Base-by-base conservation (phyloP, 164 flowering plant genomes). In the Tinospora cordifolia region DNA sequence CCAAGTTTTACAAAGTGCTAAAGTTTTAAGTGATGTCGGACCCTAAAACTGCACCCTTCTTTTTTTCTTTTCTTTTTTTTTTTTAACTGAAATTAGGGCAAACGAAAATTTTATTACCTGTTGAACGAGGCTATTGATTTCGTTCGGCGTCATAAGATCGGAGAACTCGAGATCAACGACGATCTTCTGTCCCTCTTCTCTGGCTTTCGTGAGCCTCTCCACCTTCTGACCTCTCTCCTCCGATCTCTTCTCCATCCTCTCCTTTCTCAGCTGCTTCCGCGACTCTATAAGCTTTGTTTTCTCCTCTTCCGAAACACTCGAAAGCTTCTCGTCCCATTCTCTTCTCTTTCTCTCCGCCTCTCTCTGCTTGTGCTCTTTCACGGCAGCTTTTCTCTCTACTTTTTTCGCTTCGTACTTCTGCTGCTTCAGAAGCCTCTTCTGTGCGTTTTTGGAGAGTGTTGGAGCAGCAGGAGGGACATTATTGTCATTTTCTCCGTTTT, bases 161-260 rank as follows among this genome's bases (percentile, higher is more conserved):
- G 93, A 49, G 70, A 94, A 92, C 30, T 94, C 95, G 65, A 94
- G 89, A 75, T 94, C 98, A 60, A 94, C 65, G 47, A 94, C 88
- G 15, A 94, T 75, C 39, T 88, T 92, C 77, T 90, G 98, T 8
- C 98, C 98, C 13, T 21, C n/a, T 57, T 75, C 80, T 72, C 78
- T 83, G 19, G 91, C 97, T 58, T 59, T 62, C 3, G 21, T 82
- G 22, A 94, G 75, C 72, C 87, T 79, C 81, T 84, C 79, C 9
- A 81, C 60, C 82, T 87, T 94, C 77, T 65, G 62, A 41, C 66
- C 88, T 51, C 75, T 84, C 74, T 92, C 97, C 73, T 84, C 87
- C 0, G 87, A 72, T 77, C 89, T 76, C 78, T 85, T 65, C 80
- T 80, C 95, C 91, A 94, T 92, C 63, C 97, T 84, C 85, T 87